phyloP scores from a whole-genome alignment of 345 rosid genomes.

The Bretschneidera sinensis region DNA sequence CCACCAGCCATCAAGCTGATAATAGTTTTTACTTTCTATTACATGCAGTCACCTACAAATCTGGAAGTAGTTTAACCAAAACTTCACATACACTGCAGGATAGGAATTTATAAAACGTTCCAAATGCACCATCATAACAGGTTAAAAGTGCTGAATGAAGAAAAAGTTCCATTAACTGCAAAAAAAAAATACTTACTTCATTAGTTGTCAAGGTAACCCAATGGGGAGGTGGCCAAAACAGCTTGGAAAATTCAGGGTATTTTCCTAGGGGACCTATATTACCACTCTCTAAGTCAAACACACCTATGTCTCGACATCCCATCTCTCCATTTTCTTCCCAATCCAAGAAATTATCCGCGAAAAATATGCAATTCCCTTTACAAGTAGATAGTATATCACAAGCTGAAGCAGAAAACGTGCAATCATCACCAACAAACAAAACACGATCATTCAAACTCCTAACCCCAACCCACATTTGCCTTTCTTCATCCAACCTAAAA shows the following conservation, averaged over 20 bases:
- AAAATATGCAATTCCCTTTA: constrained; percentile 61
- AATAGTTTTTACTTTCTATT: too few species aligned
- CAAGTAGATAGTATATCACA: constrained; percentile 37
- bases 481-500: constrained; percentile 42
- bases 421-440: constrained; percentile 88
- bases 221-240: constrained; percentile 86
- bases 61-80: too few species aligned
- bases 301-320: constrained; percentile 47
- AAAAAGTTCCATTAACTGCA: neutral
- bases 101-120: too few species aligned
- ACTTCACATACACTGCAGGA: too few species aligned
- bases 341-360: constrained; percentile 45
- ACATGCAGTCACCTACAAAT: too few species aligned
- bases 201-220: constrained; percentile 45
- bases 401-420: constrained; percentile 55
- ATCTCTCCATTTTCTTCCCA: constrained; percentile 30
- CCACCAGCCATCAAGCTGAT: too few species aligned
- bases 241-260: constrained; percentile 44
- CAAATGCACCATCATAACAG: neutral
- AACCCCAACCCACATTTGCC: constrained; percentile 52
- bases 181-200: constrained; percentile 43
- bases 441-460: constrained; percentile 45
- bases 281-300: constrained; percentile 60
- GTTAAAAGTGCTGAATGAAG: neutral
- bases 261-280: constrained; percentile 39